These are phyloP conservation scores for Salix purpurea DNA, from an alignment of 345 rosid genomes.

Conservation along the genomic window DNA sequence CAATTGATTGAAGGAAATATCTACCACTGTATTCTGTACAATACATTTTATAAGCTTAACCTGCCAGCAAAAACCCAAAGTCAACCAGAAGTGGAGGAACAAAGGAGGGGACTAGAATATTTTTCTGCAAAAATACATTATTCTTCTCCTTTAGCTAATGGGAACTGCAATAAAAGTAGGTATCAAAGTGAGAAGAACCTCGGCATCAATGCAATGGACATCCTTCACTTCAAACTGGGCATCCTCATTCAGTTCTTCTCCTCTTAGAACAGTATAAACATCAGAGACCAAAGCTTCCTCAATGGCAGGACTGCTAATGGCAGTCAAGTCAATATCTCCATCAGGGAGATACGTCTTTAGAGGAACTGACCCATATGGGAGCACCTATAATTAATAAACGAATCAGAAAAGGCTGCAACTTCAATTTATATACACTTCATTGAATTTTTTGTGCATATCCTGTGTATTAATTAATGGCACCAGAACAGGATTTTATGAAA, in stretches of 20 bases:
- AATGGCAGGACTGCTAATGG: conserved; percentile 13
- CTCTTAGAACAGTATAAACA: conserved; percentile 43
- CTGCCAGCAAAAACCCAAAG: conserved; percentile 35
- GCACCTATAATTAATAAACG: conserved; percentile 41
- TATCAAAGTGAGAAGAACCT: conserved; percentile 35
- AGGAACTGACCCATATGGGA: conserved; percentile 46
- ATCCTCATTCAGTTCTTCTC: conserved; percentile 36
- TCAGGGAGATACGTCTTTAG: conserved; percentile 85
- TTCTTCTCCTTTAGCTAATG: background rate
- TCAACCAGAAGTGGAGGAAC: conserved; percentile 2
- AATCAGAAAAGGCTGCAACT: background rate
- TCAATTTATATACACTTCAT: background rate
- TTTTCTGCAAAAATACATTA: background rate
- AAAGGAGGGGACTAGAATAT: background rate
- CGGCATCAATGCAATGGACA: conserved; percentile 67
- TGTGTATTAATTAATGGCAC: background rate
- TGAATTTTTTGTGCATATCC: background rate
- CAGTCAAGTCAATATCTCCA: conserved; percentile 91
- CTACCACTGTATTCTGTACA: conserved; percentile 58
- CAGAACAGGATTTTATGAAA: too few relatives aligned
- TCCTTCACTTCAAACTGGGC: conserved; percentile 52
- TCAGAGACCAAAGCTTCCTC: conserved; percentile 55
- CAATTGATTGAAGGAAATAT: conserved; percentile 76
- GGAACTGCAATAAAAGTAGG: background rate
- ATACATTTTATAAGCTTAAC: conserved; percentile 74